phyloP scores from a whole-genome alignment of 1,284 basidiomycete species.

The Sporisorium scitamineum region DNA sequence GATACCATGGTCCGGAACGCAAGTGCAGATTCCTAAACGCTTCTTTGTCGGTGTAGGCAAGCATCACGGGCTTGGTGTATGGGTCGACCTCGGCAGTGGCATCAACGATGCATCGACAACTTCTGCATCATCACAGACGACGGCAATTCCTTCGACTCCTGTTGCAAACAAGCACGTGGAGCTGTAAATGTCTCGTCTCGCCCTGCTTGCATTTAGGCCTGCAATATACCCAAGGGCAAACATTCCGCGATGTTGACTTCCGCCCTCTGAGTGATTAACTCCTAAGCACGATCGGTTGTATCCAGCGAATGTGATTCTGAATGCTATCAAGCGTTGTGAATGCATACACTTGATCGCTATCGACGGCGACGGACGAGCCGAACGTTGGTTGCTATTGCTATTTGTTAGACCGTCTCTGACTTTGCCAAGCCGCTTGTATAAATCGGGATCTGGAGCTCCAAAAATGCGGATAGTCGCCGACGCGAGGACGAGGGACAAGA shows the following conservation, averaged over 20 bases:
- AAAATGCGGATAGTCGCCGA: background rate
- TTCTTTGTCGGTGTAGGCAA: constrained; percentile 40
- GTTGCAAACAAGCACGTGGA: constrained; percentile 1
- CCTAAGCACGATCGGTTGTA: background rate
- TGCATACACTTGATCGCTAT: too few relatives aligned
- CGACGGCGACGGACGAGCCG: too few relatives aligned
- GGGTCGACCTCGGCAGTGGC: constrained; percentile 37
- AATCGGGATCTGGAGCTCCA: background rate
- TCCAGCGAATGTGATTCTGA: background rate
- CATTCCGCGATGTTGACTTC: background rate
- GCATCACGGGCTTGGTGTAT: constrained; percentile 38
- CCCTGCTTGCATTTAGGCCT: background rate
- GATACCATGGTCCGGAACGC: constrained; percentile 31
- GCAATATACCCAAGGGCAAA: constrained; percentile 4
- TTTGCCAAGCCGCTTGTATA: background rate
- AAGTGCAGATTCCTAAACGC: constrained; percentile 33
- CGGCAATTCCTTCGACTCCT: background rate
- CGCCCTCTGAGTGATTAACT: background rate
- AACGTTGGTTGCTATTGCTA: background rate
- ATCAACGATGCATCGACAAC: background rate
- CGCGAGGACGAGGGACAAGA: constrained; percentile 1
- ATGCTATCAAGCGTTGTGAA: background rate
- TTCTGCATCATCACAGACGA: background rate
- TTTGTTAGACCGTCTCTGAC: background rate
- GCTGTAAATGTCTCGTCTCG: background rate